Percentiles rank a stretch among this genome's conserved stretches.
Conservation (phyloP, 1,284 basidiomycete species). For the Trametes hirsuta region DNA sequence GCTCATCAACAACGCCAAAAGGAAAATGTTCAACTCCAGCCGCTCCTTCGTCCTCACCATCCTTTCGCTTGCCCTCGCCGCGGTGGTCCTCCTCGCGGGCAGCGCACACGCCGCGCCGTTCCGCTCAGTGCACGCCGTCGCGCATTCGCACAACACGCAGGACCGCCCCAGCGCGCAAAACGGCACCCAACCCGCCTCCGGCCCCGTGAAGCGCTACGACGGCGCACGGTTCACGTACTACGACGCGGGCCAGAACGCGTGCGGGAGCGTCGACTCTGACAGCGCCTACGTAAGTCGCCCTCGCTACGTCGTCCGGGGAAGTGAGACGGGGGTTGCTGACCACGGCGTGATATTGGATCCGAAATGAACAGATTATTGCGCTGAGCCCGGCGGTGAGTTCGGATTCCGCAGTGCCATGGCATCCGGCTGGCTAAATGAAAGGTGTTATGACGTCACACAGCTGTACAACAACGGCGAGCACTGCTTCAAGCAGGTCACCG, state of each 20-base stretch:
- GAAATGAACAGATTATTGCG: constrained; percentile 39
- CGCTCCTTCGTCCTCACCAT: constrained; percentile 20
- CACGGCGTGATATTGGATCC: too few species aligned
- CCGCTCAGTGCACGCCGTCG: background rate
- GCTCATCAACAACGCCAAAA: background rate
- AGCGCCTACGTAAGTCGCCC: constrained; percentile 39
- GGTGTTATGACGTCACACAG: constrained; percentile 10
- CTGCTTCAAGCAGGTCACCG: constrained; percentile 26
- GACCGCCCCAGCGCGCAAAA: background rate
- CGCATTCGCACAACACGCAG: background rate
- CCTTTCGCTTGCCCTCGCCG: constrained; percentile 12
- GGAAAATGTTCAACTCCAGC: constrained; percentile 18
- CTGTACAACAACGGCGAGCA: constrained; percentile 25
- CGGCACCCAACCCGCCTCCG: background rate
- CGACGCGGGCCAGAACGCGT: constrained; percentile 41
- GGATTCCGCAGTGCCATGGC: background rate
- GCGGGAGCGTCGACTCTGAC: constrained; percentile 37
- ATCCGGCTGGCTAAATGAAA: background rate
- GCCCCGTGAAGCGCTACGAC: constrained; percentile 30
- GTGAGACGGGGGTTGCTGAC: background rate
- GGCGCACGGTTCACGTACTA: constrained; percentile 40
- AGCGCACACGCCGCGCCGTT: background rate
- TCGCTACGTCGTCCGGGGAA: background rate
- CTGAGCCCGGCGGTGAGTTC: constrained; percentile 38
- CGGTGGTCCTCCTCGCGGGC: background rate